Base-by-base conservation (phyloP, 2,329 filamentous ascomycete species). In the Plenodomus tracheiphilus region DNA sequence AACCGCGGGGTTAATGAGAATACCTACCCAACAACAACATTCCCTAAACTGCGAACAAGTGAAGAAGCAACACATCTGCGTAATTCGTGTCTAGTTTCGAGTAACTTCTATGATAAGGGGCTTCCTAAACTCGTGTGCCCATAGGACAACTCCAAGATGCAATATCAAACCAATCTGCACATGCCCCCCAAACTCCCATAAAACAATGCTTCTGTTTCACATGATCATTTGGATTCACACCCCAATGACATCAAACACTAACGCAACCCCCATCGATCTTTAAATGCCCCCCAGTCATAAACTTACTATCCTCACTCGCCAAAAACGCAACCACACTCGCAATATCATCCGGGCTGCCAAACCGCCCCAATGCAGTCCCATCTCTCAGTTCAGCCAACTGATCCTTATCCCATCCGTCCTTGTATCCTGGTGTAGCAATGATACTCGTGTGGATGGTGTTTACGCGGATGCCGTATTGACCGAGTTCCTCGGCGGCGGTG, bases 371-470 rank as follows among this genome's bases (percentile, higher is more conserved):
- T 2, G 70, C 64, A n/a, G 70, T 69, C 13, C 60, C 65, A 7
- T 56, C 58, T 45, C 65, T 56, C 43, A 74, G 49, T 50, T 68
- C 65, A 9, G 64, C 67, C 22, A 74, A 54, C 47, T 65, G 66
- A 44, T 73, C 68, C 17, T 59, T 48, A n/a, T 47, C 64, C 70
- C 70, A 73, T 3, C 70, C 53, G 28, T 68, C 59, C 30, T 64
- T 60, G 45, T 70, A 74, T 46, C 71, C 67, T 6, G 69, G 66
- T 2, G 67, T 66, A 32, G 72, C 65, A 19, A 75, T 67, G 35
- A 70, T 71, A 39, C 69, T 71, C 4, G 71, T 73, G 51, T 74
- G 72, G 15, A 75, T 70, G 2, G 71, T 74, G 55, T 74, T 75
- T 45, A 74, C 72, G 21, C 72, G 68, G 49, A 74, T 74, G 36